Conservation (phyloP, 345 rosid genomes). For the Kernera saxatilis region DNA sequence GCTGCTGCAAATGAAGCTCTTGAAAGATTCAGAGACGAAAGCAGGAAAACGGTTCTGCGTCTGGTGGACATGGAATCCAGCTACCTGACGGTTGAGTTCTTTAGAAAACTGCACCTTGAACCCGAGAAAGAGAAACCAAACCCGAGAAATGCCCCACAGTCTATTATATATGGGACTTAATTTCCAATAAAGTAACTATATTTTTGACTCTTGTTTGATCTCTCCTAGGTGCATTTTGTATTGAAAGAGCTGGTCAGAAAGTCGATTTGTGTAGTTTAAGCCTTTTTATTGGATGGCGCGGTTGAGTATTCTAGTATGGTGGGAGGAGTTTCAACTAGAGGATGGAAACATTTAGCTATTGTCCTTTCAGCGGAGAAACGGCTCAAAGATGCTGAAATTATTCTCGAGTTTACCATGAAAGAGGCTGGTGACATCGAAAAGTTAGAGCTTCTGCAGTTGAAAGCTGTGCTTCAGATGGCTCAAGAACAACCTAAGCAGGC, state of each 20-base stretch:
- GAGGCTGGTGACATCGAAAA: conserved; percentile 63
- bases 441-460: conserved; percentile 72
- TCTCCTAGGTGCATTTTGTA: conserved; percentile 76
- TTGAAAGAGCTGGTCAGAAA: conserved; percentile 96
- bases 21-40: conserved; percentile 90
- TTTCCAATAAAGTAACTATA: neutral
- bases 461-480: conserved; percentile 73
- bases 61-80: conserved; percentile 98
- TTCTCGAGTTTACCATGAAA: conserved; percentile 66
- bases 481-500: conserved; percentile 85
- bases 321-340: conserved; percentile 54
- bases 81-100: conserved; percentile 93
- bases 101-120: conserved; percentile 83
- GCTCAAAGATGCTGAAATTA: conserved; percentile 65
- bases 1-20: conserved; percentile 89
- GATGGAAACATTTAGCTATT: conserved; percentile 72
- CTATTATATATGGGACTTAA: neutral
- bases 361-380: conserved; percentile 71
- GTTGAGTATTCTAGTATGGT: conserved; percentile 49
- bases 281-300: conserved; percentile 58
- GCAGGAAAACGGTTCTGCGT: conserved; percentile 80
- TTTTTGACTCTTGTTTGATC: neutral
- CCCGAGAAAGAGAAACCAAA: conserved; percentile 67
- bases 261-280: too few species aligned
- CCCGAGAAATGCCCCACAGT: conserved; percentile 32